Conservation (phyloP, 1,284 basidiomycete genomes). For the Cutaneotrichosporon cavernicola region DNA sequence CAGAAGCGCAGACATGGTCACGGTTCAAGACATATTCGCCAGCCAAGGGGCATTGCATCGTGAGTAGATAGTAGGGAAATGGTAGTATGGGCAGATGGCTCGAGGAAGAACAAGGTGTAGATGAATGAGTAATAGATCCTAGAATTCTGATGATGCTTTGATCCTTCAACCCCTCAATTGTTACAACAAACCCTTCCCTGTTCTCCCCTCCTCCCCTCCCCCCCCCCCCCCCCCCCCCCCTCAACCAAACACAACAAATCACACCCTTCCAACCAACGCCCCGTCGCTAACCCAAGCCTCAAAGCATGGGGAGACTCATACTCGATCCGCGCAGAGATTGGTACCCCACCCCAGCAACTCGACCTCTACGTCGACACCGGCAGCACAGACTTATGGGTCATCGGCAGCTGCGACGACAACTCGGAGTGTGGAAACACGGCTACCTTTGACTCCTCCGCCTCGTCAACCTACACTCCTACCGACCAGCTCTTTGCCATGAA, state of each 20-base stretch:
- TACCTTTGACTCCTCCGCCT: conserved; percentile 18
- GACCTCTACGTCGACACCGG: conserved; percentile 62
- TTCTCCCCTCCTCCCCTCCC: neutral
- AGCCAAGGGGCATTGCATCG: too few species aligned
- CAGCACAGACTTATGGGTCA: conserved; percentile 59
- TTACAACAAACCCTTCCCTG: too few species aligned
- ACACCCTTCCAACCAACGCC: neutral
- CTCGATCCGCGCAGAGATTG: conserved; percentile 32
- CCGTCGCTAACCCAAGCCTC: conserved; percentile 31
- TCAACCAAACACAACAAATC: neutral
- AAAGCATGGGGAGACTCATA: conserved; percentile 44
- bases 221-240: neutral
- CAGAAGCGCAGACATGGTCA: too few species aligned
- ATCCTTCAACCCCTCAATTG: too few species aligned
- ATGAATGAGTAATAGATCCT: too few species aligned
- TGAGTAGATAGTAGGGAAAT: too few species aligned
- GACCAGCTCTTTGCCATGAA: conserved; percentile 26
- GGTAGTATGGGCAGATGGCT: too few species aligned
- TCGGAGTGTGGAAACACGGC: conserved; percentile 26
- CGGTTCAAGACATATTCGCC: too few species aligned
- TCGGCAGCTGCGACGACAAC: conserved; percentile 25
- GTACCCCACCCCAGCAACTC: conserved; percentile 57
- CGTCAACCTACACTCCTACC: conserved; percentile 38
- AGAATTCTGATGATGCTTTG: too few species aligned
- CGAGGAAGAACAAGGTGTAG: too few species aligned